Percentiles rank a stretch among this genome's conserved stretches.
phyloP scores from a whole-genome alignment of 768 basidiomycete species.

The Astraeus odoratus region DNA sequence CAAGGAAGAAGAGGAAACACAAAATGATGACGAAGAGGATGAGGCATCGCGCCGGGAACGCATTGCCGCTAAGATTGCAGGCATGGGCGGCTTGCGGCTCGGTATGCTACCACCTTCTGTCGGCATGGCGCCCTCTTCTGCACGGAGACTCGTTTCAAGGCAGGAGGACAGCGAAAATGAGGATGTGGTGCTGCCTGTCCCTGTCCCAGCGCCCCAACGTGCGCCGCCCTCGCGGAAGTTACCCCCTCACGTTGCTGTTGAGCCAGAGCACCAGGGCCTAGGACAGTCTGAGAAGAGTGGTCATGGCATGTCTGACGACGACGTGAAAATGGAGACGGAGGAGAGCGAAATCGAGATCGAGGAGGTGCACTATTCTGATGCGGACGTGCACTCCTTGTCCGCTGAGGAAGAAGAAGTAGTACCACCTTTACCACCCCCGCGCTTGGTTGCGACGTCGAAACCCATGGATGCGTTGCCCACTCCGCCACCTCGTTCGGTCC shows the following conservation, averaged over 20 bases:
- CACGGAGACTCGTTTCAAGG: slow-evolving; percentile 11
- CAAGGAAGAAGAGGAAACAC: slow-evolving; percentile 18
- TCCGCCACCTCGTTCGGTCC: slow-evolving; percentile 41
- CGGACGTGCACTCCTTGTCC: slow-evolving; percentile 24
- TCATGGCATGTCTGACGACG: slow-evolving; percentile 45
- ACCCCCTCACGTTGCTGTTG: slow-evolving; percentile 15
- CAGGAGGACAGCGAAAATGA: slow-evolving; percentile 28
- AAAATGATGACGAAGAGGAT: slow-evolving; percentile 35
- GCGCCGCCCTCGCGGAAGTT: slow-evolving; percentile 26
- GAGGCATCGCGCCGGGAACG: slow-evolving; percentile 49
- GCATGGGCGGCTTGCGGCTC: slow-evolving; percentile 51
- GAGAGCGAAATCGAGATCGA: slow-evolving; percentile 70
- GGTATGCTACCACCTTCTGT: slow-evolving; percentile 41
- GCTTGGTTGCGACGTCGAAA: slow-evolving; percentile 22
- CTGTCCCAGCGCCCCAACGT: slow-evolving; percentile 26
- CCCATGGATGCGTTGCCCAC: slow-evolving; percentile 33
- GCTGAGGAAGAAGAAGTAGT: slow-evolving; percentile 32
- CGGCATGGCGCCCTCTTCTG: slow-evolving; percentile 9
- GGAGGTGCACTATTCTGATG: slow-evolving; percentile 55
- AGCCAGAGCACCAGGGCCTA: slow-evolving; percentile 26
- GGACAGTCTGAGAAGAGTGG: no score
- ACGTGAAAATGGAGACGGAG: slow-evolving; percentile 59
- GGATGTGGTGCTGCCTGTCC: slow-evolving; percentile 19
- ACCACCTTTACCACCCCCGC: slow-evolving; percentile 51
- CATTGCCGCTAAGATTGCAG: slow-evolving; percentile 48